Evolutionary conservation across 495 filamentous ascomycete species (phyloP), one percentile per base, ranked within the genome.

Genomic region (Tuber brumale): DNA sequence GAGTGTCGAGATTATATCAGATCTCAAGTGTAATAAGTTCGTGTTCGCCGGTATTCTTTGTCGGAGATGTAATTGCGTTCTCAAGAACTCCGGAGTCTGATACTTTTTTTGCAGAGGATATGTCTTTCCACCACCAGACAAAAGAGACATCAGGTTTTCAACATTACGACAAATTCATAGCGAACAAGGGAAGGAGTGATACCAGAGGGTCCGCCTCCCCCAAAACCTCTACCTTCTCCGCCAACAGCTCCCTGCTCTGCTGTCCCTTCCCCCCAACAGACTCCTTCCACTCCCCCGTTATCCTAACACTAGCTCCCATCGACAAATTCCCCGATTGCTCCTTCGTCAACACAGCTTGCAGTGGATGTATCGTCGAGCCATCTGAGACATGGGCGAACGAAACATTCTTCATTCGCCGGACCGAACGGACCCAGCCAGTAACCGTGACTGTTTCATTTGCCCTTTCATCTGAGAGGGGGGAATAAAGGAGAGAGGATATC

Each of bases 21-120:
- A 99, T 79, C 95, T 91, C 77, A 98, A 87, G 70, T 92, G 92
- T 37, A 97, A 86, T 75, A 97, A 86, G 44, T 92, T 85, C 27
- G 94, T 87, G 83, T 97, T 93, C 85, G 92, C 86, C 1, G 94
- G 93, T 42, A 93, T 91, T 82, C 95, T 92, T 46, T 92, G 83
- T 76, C 95, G 93, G 72, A 99, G 89, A 85, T 99, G 95, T 48
- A 95, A 94, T 46, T 97, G 87, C 42, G 91, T 92, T 66, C 95
- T 91, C 71, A 99, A 89, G 83, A 91, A 97, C 81, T 97, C 94
- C 74, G 92, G 85, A 41, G 90, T 94, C 76, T 97, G 94, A 79
- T 93, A 97, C 84, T 97, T 97, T 84, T 96, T 96, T 83, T 97
- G 94, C 66, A 97, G 89, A 3, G 95, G 94, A 82, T 92, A 95